Conservation (phyloP, 345 rosid species). For the Eucalyptus viminalis region DNA sequence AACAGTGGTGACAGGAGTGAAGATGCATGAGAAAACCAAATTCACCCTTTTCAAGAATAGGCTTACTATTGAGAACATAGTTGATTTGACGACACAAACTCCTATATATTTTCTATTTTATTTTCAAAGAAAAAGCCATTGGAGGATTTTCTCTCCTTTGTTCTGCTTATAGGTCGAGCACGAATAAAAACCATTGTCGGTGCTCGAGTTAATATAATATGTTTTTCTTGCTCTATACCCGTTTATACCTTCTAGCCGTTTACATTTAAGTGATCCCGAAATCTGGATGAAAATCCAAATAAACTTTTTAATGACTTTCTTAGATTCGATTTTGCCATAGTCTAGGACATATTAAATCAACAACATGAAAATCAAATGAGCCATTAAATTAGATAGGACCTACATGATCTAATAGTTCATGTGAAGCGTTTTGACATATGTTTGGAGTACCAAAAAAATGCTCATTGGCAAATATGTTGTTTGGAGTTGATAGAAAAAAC, state of each 20-base stretch:
- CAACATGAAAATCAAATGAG: neutral
- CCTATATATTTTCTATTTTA: neutral
- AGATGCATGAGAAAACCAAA: neutral
- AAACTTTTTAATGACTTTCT: no score
- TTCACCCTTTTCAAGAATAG: neutral
- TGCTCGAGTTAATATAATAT: no score
- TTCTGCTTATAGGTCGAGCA: neutral
- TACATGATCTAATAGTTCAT: accelerated
- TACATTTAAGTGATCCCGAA: accelerated
- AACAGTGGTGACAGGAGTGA: neutral
- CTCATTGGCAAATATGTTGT: neutral
- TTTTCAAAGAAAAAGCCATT: neutral
- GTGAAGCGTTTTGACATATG: accelerated
- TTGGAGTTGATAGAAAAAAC: no score
- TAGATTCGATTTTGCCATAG: no score
- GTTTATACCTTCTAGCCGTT: accelerated
- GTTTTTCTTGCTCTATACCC: no score
- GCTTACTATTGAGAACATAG: neutral
- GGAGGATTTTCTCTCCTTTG: neutral
- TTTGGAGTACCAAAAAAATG: neutral
- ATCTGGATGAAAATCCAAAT: accelerated
- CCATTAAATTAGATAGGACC: neutral
- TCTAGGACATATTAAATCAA: accelerated
- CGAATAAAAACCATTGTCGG: neutral
- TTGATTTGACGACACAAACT: neutral